Base-by-base conservation (phyloP, 768 basidiomycete genomes). In the Sporobolomyces phaffii region DNA sequence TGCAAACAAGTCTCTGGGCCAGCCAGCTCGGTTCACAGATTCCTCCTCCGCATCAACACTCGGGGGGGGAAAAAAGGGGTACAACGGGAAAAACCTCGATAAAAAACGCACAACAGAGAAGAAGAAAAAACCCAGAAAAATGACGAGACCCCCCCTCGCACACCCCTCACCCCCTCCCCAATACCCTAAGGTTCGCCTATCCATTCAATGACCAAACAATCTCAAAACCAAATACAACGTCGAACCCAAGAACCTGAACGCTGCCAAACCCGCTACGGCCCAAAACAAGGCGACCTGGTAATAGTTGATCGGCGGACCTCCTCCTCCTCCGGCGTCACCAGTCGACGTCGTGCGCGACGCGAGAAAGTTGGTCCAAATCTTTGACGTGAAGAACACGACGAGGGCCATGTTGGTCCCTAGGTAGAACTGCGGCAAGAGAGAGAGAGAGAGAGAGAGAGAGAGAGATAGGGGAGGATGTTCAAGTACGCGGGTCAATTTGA, bases 281-380 rank as follows among this genome's bases (percentile, higher is more conserved):
- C 79, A 85, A 82, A 93, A 92, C 60, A 92, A 82, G 80, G 90
- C 87, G 33, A 83, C 84, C 53, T 90, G 82, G 78, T 92, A 93
- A 22, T n/a, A 60, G 36, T 60, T 60, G 36, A 26, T 33, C 18
- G 47, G 47, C 5, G 44, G 33, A 24, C 26, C 22, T 45, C 44
- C 44, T 45, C n/a, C 18, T 24, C 20, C n/a, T n/a, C n/a, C n/a
- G n/a, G n/a, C n/a, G n/a, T n/a, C n/a, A n/a, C n/a, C 38, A 26
- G 40, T 28, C 3, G 91, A 90, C 43, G 86, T 24, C 82, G 85
- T 26, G 22, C 45, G 56, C 6, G 40, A 24, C 3, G 57, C 44
- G 60, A 59, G 33, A 45, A 60, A 70, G 49, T 57, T 65, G 33
- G 53, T 69, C 68, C 68, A 69, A 5, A 61, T 20, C 15, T 36